These are phyloP conservation scores for Penicillium macrosclerotiorum DNA, from an alignment of 495 filamentous ascomycete genomes.

Conservation along the genomic window DNA sequence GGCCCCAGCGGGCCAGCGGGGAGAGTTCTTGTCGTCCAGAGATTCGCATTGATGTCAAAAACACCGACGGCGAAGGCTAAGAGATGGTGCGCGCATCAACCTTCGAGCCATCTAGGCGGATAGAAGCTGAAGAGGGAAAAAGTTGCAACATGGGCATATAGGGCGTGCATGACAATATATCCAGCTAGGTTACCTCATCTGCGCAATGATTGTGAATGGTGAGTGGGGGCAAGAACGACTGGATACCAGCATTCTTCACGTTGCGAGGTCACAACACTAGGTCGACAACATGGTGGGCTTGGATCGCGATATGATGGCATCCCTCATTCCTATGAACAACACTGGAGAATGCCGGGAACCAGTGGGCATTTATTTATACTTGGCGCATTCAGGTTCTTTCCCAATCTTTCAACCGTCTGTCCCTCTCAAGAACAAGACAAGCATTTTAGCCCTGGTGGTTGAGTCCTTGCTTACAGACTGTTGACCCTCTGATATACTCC, in stretches of 20 bases:
- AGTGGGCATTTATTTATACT: slow-evolving; percentile 20
- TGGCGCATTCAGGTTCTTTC: neutral
- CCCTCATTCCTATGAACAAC: slow-evolving; percentile 22
- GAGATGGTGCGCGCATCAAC: too few species aligned
- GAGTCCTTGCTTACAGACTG: slow-evolving; percentile 8
- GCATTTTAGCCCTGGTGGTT: slow-evolving; percentile 21
- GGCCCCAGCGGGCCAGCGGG: too few species aligned
- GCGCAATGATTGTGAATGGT: too few species aligned
- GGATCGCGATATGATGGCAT: slow-evolving; percentile 13
- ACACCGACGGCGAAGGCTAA: too few species aligned
- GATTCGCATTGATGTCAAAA: too few species aligned
- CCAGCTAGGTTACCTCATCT: too few species aligned
- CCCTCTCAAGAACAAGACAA: neutral
- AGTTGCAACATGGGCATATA: too few species aligned
- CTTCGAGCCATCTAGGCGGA: too few species aligned
- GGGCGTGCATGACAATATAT: too few species aligned
- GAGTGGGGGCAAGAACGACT: slow-evolving; percentile 3
- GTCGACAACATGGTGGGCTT: neutral
- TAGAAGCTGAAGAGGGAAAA: too few species aligned
- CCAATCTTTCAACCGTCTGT: slow-evolving; percentile 7
- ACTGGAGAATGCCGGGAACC: slow-evolving; percentile 13
- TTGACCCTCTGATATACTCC: neutral
- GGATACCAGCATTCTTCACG: slow-evolving; percentile 22
- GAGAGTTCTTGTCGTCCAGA: too few species aligned
- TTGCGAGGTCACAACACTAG: slow-evolving; percentile 14